Evolutionary conservation across 2,329 filamentous ascomycete genomes (phyloP).

Genomic region (Tolypocladium amazonense): DNA sequence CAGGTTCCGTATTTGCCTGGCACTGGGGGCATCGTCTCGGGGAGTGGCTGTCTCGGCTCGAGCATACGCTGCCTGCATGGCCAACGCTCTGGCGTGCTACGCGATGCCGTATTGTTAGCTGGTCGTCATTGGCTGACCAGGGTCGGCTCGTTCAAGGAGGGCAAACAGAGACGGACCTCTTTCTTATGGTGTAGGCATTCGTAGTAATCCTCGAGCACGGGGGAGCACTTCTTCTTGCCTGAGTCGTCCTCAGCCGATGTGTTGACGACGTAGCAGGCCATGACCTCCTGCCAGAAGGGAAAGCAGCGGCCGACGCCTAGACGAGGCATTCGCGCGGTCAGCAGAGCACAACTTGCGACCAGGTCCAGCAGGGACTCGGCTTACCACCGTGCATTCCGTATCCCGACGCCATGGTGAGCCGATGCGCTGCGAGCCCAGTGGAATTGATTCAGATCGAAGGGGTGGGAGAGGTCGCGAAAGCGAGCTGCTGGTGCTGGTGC

Average conservation of each 20-base stretch:
- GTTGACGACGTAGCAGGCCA: slow-evolving; percentile 97
- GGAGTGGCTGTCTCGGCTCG: slow-evolving; percentile 65
- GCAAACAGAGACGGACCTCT: slow-evolving; percentile 55
- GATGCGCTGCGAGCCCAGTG: neutral
- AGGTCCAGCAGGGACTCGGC: slow-evolving; percentile 17
- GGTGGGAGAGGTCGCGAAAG: neutral
- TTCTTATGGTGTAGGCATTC: slow-evolving; percentile 98
- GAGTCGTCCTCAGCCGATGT: slow-evolving; percentile 65
- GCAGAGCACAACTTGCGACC: neutral
- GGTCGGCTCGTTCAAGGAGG: neutral
- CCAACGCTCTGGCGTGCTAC: slow-evolving; percentile 67
- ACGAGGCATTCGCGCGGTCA: slow-evolving; percentile 1
- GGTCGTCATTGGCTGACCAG: neutral
- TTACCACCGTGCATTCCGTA: slow-evolving; percentile 72
- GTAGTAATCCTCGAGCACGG: slow-evolving; percentile 90
- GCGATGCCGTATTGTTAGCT: slow-evolving; percentile 3
- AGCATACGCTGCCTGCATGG: slow-evolving; percentile 76
- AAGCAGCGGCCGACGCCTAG: slow-evolving; percentile 71
- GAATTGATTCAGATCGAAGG: neutral
- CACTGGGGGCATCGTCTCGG: slow-evolving; percentile 70
- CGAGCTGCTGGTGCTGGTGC: neutral
- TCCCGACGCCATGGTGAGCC: slow-evolving; percentile 61
- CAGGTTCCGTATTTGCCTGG: slow-evolving; percentile 77
- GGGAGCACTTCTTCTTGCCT: slow-evolving; percentile 79
- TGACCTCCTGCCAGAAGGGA: slow-evolving; percentile 98